A percentile compares a stretch with the other conserved stretches of the same genome.
Conservation (phyloP, 352 stramenopile genomes). For the Porosira glacialis region DNA sequence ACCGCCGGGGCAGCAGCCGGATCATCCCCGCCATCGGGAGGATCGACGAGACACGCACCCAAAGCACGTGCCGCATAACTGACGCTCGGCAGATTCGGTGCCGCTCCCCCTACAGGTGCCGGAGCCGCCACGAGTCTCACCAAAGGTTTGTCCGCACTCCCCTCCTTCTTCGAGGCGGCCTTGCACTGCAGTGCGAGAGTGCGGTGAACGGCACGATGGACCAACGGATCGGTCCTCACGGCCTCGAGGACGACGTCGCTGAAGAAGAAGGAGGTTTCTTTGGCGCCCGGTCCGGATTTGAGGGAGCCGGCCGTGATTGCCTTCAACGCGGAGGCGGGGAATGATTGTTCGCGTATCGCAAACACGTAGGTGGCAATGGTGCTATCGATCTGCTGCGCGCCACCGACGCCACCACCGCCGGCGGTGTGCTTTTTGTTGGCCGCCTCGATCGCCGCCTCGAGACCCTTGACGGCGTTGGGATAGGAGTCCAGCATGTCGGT, state of each 20-base stretch:
- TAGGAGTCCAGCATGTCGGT: constrained; percentile 57
- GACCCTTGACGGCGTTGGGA: constrained; percentile 39
- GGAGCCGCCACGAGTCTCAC: constrained; percentile 38
- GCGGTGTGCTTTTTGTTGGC: constrained; percentile 62
- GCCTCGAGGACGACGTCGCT: constrained; percentile 47
- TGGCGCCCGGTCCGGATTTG: constrained; percentile 24
- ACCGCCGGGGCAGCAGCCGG: constrained; percentile 17
- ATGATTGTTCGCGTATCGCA: constrained; percentile 14
- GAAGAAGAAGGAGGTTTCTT: constrained; percentile 68
- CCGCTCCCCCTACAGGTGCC: constrained; percentile 15
- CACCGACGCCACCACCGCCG: constrained; percentile 40
- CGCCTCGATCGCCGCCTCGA: constrained; percentile 59
- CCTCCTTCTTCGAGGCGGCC: constrained; percentile 28
- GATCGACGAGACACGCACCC: constrained; percentile 55
- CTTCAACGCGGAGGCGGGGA: constrained; percentile 51
- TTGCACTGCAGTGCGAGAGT: constrained; percentile 65
- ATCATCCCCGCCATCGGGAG: too few relatives aligned
- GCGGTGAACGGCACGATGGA: constrained; percentile 56
- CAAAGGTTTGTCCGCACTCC: constrained; percentile 21
- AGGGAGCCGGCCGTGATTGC: constrained; percentile 30
- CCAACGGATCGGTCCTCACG: constrained; percentile 42
- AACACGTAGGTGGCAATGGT: constrained; percentile 40
- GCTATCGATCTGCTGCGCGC: constrained; percentile 69
- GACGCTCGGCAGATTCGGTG: too few relatives aligned
- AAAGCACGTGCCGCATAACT: constrained; percentile 49